Base-by-base conservation (phyloP, 1,139 yeast genomes). In the Yamadazyma siamensis region DNA sequence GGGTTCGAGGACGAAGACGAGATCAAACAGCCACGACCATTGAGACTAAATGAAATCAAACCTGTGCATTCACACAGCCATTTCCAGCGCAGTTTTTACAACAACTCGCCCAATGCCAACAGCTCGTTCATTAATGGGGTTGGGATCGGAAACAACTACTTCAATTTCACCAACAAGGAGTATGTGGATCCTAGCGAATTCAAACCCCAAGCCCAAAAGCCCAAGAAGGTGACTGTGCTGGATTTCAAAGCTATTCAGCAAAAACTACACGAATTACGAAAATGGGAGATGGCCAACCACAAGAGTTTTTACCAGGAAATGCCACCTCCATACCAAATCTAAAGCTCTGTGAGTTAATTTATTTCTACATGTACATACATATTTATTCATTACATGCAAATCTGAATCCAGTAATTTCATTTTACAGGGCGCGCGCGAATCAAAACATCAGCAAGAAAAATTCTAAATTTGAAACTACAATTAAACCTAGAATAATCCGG, bases 121-220 rank as follows among this genome's bases (percentile, higher is more conserved):
- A 41, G 44, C 29, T 39, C 48, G 6, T 41, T 55, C 6, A 40
- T 56, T 25, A 44, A 52, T 30, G 58, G 61, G n/a, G 58, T 61
- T 11, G 71, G 70, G 1, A 49, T 64, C 28, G 68, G 70, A 5
- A 61, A 55, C 34, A 51, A 56, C 31, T 60, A 56, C 38, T 61
- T 61, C 46, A 54, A 57, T 34, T 57, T 61, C 31, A 48, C 60
- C 28, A 46, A 44, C 28, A 47, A 43, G 18, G 49, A 41, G 47
- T 28, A 50, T 50, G 23, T 56, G 54, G 22, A 61, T 56, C 8
- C 45, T 51, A 23, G 40, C 44, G 23, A 33, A 20, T 25, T 34
- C 15, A 31, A 40, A 27, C 39, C 35, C 10, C 36, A 33, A 13
- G 10, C 7, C 20, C 7, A 18, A 10, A 10, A 18, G 10, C 20